A percentile compares a stretch with the other conserved stretches of the same genome.
Conservation (phyloP, 2,329 filamentous ascomycete genomes). For the Davidsoniella australis region DNA sequence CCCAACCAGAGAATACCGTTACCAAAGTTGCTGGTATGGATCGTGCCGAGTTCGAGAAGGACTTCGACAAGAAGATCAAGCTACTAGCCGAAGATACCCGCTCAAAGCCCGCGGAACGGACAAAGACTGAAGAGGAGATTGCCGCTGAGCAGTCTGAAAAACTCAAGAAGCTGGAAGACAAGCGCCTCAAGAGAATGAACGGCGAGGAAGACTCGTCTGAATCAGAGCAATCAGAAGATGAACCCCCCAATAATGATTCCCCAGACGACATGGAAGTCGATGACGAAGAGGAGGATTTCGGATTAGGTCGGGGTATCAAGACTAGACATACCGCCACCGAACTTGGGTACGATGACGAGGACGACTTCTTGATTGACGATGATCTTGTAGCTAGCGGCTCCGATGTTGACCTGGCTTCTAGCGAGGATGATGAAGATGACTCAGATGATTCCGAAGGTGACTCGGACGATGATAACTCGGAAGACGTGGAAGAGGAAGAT, state of each 20-base stretch:
- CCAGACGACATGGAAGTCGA: slow-evolving; percentile 16
- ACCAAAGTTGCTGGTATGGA: slow-evolving; percentile 35
- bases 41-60: slow-evolving; percentile 55
- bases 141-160: slow-evolving; percentile 59
- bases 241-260: slow-evolving; percentile 4
- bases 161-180: slow-evolving; percentile 66
- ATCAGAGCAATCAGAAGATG: slow-evolving; percentile 23
- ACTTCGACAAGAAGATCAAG: slow-evolving; percentile 73
- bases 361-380: slow-evolving; percentile 83
- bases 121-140: slow-evolving; percentile 80
- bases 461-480: slow-evolving; percentile 20
- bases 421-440: slow-evolving; percentile 33
- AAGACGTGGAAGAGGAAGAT: slow-evolving; percentile 35
- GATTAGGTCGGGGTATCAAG: slow-evolving; percentile 41
- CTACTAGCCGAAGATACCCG: slow-evolving; percentile 71
- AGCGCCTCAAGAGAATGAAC: slow-evolving; percentile 69
- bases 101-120: slow-evolving; percentile 70
- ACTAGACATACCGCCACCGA: slow-evolving; percentile 39
- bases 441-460: slow-evolving; percentile 26
- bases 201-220: slow-evolving; percentile 59
- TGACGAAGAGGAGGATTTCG: slow-evolving; percentile 36
- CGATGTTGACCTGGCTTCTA: slow-evolving; percentile 40
- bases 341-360: slow-evolving; percentile 74
- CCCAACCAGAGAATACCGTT: slow-evolving; percentile 4
- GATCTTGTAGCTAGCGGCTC: slow-evolving; percentile 73